Evolutionary conservation across 345 rosid species (phyloP), one percentile per base, ranked within the genome.

Genomic region (Moringa oleifera): DNA sequence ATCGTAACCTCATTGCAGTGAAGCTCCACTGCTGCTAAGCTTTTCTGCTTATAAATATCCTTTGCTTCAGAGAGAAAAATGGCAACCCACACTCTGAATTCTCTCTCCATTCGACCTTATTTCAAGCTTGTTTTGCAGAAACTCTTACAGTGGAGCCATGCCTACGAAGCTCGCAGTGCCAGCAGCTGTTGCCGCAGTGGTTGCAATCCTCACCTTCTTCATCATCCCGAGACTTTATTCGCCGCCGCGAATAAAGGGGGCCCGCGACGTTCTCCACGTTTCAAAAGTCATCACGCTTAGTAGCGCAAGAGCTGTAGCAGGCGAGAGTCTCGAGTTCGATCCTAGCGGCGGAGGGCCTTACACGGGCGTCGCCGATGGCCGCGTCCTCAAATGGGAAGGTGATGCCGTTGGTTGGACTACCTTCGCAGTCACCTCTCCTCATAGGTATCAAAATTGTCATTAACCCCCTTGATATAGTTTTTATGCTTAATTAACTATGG

Each of bases 321-420:
- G 88, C 0, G 95, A 87, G 76, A 87, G 95, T 58, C 18, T 85
- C 23, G 86, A 69, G 22, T 87, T 87, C 64, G 85, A 81, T 64
- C 77, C 76, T 37, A 55, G 60, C 2, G 88, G 88, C 0, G 80
- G 69, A 6, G 90, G 88, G 4, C 95, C 90, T 0, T 87, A 85
- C 76, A 79, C 83, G 10, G 88, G 95, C 0, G 86, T 87, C 21
- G 76, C 88, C 0, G 88, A 87, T 25, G 90, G 88, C 31, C 78
- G 90, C 51, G 62, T 87, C 69, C 74, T 87, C 58, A 80, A 75
- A 70, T 90, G 95, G 95, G 75, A 72, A 37, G 77, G 78, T 0
- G 71, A 71, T 3, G 59, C 63, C 7, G 65, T 63, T 55, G 79
- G 86, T 7, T 88, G 92, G 95, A 58, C 67, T 0, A 79, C 85